Evolutionary conservation across 1,284 basidiomycete species (phyloP), one percentile per base, ranked within the genome.

Genomic region (Athelia sp.): DNA sequence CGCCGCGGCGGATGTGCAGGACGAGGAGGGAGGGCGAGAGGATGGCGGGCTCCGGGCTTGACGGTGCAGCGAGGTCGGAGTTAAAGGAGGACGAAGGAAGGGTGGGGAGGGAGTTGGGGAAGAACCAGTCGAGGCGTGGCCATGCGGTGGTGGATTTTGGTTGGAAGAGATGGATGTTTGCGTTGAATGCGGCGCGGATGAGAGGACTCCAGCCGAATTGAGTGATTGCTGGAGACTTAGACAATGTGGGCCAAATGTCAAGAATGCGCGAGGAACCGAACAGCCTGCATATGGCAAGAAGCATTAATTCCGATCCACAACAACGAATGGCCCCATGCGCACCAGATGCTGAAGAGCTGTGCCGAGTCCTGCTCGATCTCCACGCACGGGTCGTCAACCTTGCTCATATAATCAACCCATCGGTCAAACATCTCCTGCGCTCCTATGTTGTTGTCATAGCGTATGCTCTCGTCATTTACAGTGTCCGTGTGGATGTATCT

Each of bases 171-270:
- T 61, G 57, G 10, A 60, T 56, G 51, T 76, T 77, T 8, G 53
- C 62, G 21, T 56, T 48, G 49, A 71, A 74, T 0, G 68, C 64
- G 17, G 58, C 54, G 23, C 70, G 56, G 50, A 79, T 59, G 10
- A 78, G 66, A 0, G 74, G 67, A 0, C 78, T 78, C 72, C 72
- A 78, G 15, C 62, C 62, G 56, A 76, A 76, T 32, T 71, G 50
- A n/a, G 58, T 66, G 13, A 80, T 58, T 11, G 76, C 59, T 0
- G 76, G 76, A 1, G 78, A 78, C 22, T 57, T 54, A 13, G 68
- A 65, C 4, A 81, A 59, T 1, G 61, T 56, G 0, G 71, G 68
- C 67, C 74, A 75, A 1, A 76, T 55, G 18, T 71, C 67, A 6
- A 78, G 67, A 13, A 78, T 60, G 11, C 72, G 64, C 3, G 56